phyloP scores from a whole-genome alignment of 208 protist species.

The Leishmania tarentolae region DNA sequence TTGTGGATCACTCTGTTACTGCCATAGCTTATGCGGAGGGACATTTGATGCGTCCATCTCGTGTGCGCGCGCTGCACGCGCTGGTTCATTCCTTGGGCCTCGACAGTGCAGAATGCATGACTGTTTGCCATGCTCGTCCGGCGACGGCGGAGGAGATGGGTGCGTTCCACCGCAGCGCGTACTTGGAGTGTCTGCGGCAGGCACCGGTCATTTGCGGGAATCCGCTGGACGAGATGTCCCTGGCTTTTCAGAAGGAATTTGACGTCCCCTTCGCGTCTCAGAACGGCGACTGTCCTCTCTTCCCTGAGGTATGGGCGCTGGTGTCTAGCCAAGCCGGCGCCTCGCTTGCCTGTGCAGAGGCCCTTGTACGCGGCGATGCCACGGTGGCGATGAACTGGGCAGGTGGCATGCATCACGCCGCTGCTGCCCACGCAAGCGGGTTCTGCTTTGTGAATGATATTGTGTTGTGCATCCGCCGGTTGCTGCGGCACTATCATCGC shows the following conservation, averaged over 20 bases:
- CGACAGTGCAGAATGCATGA: constrained; percentile 47
- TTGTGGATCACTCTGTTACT: constrained; percentile 73
- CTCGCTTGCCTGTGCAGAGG: constrained; percentile 95
- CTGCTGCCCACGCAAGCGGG: constrained; percentile 94
- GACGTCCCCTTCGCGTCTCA: constrained; percentile 64
- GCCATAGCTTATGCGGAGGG: constrained; percentile 71
- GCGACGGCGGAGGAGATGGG: constrained; percentile 66
- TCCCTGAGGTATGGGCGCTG: constrained; percentile 78
- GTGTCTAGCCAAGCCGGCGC: constrained; percentile 86
- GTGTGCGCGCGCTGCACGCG: constrained; percentile 67
- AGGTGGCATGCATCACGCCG: constrained; percentile 98
- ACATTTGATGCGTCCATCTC: constrained; percentile 80
- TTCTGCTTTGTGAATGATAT: constrained; percentile 99
- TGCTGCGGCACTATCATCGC: constrained; percentile 96
- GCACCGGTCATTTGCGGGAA: constrained; percentile 70
- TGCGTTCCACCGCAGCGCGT: constrained; percentile 69
- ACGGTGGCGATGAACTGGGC: constrained; percentile 99
- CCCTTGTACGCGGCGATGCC: constrained; percentile 89
- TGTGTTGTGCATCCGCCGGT: constrained; percentile 98
- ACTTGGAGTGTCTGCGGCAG: constrained; percentile 70
- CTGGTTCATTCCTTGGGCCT: constrained; percentile 79
- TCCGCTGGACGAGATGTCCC: constrained; percentile 51
- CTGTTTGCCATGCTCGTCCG: constrained; percentile 55
- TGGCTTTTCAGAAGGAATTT: constrained; percentile 83
- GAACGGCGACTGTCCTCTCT: constrained; percentile 80